A percentile compares a stretch with the other conserved stretches of the same genome.
phyloP scores from a whole-genome alignment of 495 filamentous ascomycete genomes.

The Penicillium bovifimosum region DNA sequence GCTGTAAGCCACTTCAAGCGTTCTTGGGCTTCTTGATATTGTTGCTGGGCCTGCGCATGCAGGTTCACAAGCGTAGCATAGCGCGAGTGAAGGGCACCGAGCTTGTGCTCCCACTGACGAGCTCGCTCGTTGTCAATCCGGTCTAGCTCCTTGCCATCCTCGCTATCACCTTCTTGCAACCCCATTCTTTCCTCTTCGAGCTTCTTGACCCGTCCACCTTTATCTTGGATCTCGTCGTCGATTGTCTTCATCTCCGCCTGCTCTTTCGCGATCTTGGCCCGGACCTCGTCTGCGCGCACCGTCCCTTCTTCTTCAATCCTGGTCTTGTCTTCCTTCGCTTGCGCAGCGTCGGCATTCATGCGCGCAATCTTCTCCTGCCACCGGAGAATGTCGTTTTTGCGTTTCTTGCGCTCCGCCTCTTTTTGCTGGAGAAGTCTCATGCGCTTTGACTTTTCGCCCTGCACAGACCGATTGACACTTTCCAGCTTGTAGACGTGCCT shows the following conservation, averaged over 20 bases:
- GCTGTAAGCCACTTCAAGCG: slow-evolving; percentile 45
- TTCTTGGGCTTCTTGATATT: slow-evolving; percentile 50
- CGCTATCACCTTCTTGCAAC: slow-evolving; percentile 42
- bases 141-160: slow-evolving; percentile 45
- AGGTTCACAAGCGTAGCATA: slow-evolving; percentile 46
- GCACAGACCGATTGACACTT: slow-evolving; percentile 74
- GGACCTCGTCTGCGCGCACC: slow-evolving; percentile 44
- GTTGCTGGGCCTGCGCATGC: slow-evolving; percentile 44
- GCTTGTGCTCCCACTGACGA: slow-evolving; percentile 48
- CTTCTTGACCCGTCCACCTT: slow-evolving; percentile 55
- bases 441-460: slow-evolving; percentile 71
- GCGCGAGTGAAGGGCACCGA: slow-evolving; percentile 44
- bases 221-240: slow-evolving; percentile 59
- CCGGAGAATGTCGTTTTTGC: slow-evolving; percentile 53
- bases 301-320: slow-evolving; percentile 41
- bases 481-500: slow-evolving; percentile 77
- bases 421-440: slow-evolving; percentile 63
- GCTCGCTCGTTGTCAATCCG: slow-evolving; percentile 54
- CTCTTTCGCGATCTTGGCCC: slow-evolving; percentile 48
- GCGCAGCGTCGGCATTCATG: slow-evolving; percentile 43
- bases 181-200: slow-evolving; percentile 55
- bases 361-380: slow-evolving; percentile 52
- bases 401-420: slow-evolving; percentile 54
- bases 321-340: slow-evolving; percentile 43
- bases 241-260: slow-evolving; percentile 48